A percentile compares a stretch with the other conserved stretches of the same genome.
Conservation (phyloP, 2,329 filamentous ascomycete genomes). For the Albifimbria verrucaria region DNA sequence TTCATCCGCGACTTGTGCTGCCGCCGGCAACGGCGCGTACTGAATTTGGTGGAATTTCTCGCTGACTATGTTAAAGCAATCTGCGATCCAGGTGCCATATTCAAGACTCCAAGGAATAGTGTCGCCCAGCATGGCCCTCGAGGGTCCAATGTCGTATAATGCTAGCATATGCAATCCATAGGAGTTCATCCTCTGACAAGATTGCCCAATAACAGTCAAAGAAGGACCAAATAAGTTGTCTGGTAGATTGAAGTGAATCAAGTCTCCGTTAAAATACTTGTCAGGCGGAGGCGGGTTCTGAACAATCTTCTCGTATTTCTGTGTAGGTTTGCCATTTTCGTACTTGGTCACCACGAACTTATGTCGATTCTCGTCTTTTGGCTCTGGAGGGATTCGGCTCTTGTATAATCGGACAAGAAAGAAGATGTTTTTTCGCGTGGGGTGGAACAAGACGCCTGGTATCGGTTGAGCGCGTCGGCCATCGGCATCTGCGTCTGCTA, state of each 20-base stretch:
- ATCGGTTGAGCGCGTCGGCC: not conserved
- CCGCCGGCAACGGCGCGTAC: too few species aligned
- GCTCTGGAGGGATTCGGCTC: not conserved
- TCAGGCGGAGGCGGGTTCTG: not conserved
- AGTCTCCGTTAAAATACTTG: not conserved
- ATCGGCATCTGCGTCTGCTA: not conserved
- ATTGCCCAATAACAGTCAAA: not conserved
- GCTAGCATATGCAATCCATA: not conserved
- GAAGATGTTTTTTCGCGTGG: not conserved
- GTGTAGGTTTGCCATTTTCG: too few species aligned
- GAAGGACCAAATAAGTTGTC: not conserved
- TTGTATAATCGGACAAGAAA: constrained; percentile 1
- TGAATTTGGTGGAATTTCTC: not conserved
- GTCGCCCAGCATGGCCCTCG: not conserved
- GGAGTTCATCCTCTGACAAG: not conserved
- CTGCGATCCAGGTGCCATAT: not conserved
- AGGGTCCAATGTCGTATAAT: not conserved
- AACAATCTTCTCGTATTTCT: too few species aligned
- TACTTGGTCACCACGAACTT: not conserved
- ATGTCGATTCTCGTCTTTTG: not conserved
- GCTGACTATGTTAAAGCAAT: not conserved
- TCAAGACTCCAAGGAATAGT: not conserved
- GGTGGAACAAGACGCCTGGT: constrained; percentile 2
- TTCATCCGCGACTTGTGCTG: not conserved
- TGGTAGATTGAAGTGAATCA: not conserved